Evolutionary conservation across 1,284 basidiomycete genomes (phyloP), one percentile per base, ranked within the genome.

Genomic region (Heterobasidion irregulare): DNA sequence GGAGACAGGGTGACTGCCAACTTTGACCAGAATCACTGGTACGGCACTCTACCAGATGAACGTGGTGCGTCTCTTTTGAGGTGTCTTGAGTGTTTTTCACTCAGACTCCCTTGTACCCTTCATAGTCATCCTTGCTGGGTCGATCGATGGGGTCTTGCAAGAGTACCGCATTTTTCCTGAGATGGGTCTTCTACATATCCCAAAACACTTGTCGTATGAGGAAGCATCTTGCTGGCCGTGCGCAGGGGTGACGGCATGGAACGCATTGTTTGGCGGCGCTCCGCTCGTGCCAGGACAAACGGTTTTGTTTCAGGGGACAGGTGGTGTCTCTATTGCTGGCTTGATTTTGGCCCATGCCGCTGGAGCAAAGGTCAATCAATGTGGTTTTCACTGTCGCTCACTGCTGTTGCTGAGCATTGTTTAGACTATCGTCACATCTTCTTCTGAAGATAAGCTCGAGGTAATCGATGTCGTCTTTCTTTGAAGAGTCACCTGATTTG

Each of bases 401-500:
- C 10, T 16, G 9, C 9, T n/a, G 12, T 47, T 9, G 46, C 16
- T 47, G 15, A 38, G 13, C 12, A 10, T 33, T 9, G 12, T 12
- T 6, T 32, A 49, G 47, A 54, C 71, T 44, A 72, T 77, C 62
- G 68, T 69, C 52, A 77, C 75, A 1, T 75, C 73, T 0, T 75
- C 73, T 5, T 72, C 70, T 2, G 72, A 76, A 59, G 69, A 68
- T 43, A 77, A 77, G 64, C 68, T 72, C 41, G 59, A 67, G 55
- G 47, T 57, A 12, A 38, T 41, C 10, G 3, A 41, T 41, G 8
- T 10, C 8, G n/a, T 7, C 38, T n/a, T 41, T 41, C n/a, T 81
- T 79, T 0, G 79, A 83, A 58, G 74, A 78, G 43, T 86, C 86
- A 65, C 69, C 82, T 8, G 44, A 43, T 47, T n/a, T 15, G 53